Conservation (phyloP, 345 rosid genomes). For the Anastatica hierochuntica region DNA sequence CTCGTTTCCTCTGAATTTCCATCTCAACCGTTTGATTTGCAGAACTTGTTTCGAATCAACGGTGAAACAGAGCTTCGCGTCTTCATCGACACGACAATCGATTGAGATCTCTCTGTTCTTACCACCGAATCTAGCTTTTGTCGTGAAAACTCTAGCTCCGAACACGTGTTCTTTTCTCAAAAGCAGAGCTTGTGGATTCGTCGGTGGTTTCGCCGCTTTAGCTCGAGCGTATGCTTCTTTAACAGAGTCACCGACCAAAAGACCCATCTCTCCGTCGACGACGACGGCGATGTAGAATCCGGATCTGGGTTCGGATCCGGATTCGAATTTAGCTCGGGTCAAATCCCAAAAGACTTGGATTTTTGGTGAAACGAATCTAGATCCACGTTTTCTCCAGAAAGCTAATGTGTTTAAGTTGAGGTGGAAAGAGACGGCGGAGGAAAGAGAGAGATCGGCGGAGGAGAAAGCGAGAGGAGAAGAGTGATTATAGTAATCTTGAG, state of each 20-base stretch:
- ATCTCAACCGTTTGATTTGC: slow-evolving; percentile 60
- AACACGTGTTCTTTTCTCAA: slow-evolving; percentile 74
- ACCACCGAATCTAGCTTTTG: slow-evolving; percentile 73
- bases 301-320: slow-evolving; percentile 74
- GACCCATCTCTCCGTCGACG: slow-evolving; percentile 53
- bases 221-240: slow-evolving; percentile 53
- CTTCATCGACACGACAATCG: slow-evolving; percentile 50
- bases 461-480: slow-evolving; percentile 33
- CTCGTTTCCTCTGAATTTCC: slow-evolving; percentile 96
- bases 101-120: slow-evolving; percentile 53
- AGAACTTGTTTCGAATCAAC: slow-evolving; percentile 54
- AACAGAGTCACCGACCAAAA: slow-evolving; percentile 63
- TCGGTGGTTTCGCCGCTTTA: slow-evolving; percentile 27
- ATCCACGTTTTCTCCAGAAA: slow-evolving; percentile 81
- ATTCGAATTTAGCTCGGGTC: slow-evolving; percentile 61
- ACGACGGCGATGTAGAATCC: slow-evolving; percentile 75
- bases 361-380: slow-evolving; percentile 36
- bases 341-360: slow-evolving; percentile 73
- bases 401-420: slow-evolving; percentile 56
- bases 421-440: slow-evolving; percentile 49
- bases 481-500: slow-evolving; percentile 30
- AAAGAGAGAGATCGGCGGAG: slow-evolving; percentile 32
- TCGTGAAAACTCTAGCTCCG: slow-evolving; percentile 51
- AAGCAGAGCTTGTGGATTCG: slow-evolving; percentile 40
- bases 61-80: slow-evolving; percentile 49